Base-by-base conservation (phyloP, 2,329 filamentous ascomycete species). In the Phaeosphaeriaceae sp. region DNA sequence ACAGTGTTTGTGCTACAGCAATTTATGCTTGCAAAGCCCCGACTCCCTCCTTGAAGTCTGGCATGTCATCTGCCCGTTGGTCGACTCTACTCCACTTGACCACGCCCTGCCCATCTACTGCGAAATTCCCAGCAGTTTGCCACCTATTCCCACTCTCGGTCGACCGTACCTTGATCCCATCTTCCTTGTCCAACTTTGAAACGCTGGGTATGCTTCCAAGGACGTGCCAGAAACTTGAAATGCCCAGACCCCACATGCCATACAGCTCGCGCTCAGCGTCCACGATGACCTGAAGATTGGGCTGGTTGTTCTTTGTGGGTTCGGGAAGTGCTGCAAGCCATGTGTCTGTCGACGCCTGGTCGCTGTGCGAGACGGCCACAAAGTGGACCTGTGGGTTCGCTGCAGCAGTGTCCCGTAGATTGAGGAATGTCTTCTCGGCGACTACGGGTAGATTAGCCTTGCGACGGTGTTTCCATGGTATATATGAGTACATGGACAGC, bases 61-160 rank as follows among this genome's bases (percentile, higher is more conserved):
- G 78, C 19, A 88, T 62, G 58, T 88, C 84, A 69, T 85, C 83
- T 25, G 86, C 83, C 22, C 81, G 78, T 52, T 66, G 13, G 81
- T 80, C 58, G 31, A 83, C 75, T 54, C 80, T 76, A 4, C 76
- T 79, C 85, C 86, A 89, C 53, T 76, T 79, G 3, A 89, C 81
- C 13, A 78, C 67, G 2, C 86, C 86, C 25, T 80, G 72, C 6
- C 68, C 69, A 69, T 88, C 86, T 25, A 89, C 76, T 1, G 85
- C 88, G 76, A 88, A 92, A 25, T 84, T 85, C 25, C 89, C 89
- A 47, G 84, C 81, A 24, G 79, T 89, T 82, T 92, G 89, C 89
- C 89, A 92, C 52, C 88, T 77, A 62, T 78, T 86, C 41, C 89
- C 89, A 69, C 85, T 89, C 75, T 89, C 86, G 2, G 86, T 88